Evolutionary conservation across 2,329 filamentous ascomycete genomes (phyloP), one percentile per base, ranked within the genome.

Genomic region (Blastomyces parvus): DNA sequence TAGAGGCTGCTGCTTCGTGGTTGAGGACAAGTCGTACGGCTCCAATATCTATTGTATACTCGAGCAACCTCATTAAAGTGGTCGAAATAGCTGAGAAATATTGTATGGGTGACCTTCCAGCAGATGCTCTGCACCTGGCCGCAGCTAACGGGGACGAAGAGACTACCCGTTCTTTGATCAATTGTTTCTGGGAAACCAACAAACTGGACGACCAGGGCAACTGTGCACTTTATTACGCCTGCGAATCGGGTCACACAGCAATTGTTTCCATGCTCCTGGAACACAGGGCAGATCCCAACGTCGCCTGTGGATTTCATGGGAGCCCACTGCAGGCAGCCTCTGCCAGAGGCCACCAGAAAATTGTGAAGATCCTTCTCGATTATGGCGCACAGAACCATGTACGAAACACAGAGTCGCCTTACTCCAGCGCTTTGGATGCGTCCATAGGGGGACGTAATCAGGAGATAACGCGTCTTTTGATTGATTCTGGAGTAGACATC

Each of bases 311-410:
- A 14, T 36, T 5, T 55, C 44, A 40, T 22, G 60, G 52, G 2
- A 62, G 38, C 22, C 60, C 60, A 8, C 19, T 62, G 33, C 60
- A 62, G 48, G 60, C 50, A 27, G 60, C 60, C 19, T 38, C 48
- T 9, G 46, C 30, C 14, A 46, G n/a, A 19, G 60, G 48, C 14
- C 22, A 62, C 9, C 25, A 62, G 27, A 17, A 25, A 14, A 62
- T 62, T n/a, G 60, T 30, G 38, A 36, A n/a, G 38, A 62, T 62
- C 8, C 60, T 62, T 22, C 60, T 62, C 25, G n/a, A 56, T 13
- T 3, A 33, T 3, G 60, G 60, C 17, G 60, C 60, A 3, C 25
- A 46, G 19, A 38, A 30, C 4, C 36, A 30, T 33, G 2, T 33
- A 27, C 22, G 19, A 40, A 57, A 7, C 25, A 30, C 3, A 11